phyloP scores from a whole-genome alignment of 257 asterid genomes.

The Solanum dulcamara region DNA sequence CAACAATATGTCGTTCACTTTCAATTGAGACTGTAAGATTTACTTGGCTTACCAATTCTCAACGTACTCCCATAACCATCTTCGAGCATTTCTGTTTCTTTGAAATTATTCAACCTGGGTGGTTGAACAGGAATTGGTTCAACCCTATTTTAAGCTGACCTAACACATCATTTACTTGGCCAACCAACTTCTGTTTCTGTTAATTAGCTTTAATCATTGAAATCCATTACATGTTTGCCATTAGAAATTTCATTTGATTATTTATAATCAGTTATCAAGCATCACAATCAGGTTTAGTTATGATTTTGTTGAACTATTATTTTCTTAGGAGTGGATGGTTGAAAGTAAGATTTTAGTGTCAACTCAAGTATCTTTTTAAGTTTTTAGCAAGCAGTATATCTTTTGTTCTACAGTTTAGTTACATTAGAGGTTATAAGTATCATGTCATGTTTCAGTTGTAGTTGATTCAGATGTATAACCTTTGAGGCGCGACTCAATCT shows the following conservation, averaged over 20 bases:
- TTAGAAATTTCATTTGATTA: neutral
- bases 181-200: neutral
- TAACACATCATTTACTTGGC: neutral
- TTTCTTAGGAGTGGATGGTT: neutral
- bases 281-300: neutral
- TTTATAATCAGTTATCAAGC: neutral
- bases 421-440: neutral
- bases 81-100: neutral
- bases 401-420: neutral
- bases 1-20: conserved; percentile 81
- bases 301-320: neutral
- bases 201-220: neutral
- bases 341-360: neutral
- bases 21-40: conserved; percentile 69
- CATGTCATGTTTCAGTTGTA: neutral
- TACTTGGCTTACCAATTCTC: neutral
- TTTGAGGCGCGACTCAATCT: neutral
- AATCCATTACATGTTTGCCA: neutral
- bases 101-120: neutral
- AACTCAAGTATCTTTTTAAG: neutral
- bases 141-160: neutral
- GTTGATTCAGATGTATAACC: neutral
- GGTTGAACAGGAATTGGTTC: neutral
- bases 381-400: neutral
- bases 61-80: neutral